A percentile compares a stretch with the other conserved stretches of the same genome.
Conservation (phyloP, 164 flowering plant species). For the Vitis cinerea region DNA sequence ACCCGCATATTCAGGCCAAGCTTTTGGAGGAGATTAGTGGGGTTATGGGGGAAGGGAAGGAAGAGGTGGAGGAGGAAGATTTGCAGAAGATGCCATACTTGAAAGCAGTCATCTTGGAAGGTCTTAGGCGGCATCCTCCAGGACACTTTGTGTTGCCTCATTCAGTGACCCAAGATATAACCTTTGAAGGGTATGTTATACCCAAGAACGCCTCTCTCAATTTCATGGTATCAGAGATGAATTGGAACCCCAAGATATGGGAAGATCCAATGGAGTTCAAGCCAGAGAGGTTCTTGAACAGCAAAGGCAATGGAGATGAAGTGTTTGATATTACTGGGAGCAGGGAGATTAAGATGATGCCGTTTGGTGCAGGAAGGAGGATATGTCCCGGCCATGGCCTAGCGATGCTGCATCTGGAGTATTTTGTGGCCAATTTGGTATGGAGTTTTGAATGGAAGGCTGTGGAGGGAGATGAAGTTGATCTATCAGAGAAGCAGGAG, state of each 20-base stretch:
- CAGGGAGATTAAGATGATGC: constrained; percentile 55
- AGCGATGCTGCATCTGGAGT: constrained; percentile 30
- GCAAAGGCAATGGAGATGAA: background rate
- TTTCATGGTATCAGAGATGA: constrained; percentile 37
- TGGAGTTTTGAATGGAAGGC: constrained; percentile 44
- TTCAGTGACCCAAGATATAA: constrained; percentile 25
- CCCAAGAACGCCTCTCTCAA: constrained; percentile 31
- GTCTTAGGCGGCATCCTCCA: constrained; percentile 40
- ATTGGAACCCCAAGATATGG: constrained; percentile 32
- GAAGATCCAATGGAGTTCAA: constrained; percentile 38
- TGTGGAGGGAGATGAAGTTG: constrained; percentile 33
- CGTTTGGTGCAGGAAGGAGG: constrained; percentile 48
- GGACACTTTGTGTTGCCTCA: constrained; percentile 37
- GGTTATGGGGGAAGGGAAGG: constrained; percentile 7
- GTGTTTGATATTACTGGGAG: constrained; percentile 40
- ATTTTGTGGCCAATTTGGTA: constrained; percentile 33
- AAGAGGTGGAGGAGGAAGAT: constrained; percentile 28
- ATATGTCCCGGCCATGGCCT: constrained; percentile 30
- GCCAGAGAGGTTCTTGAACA: constrained; percentile 42
- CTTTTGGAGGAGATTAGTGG: constrained; percentile 28
- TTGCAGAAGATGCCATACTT: constrained; percentile 28
- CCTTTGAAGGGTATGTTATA: constrained; percentile 22
- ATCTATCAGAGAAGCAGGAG: constrained; percentile 43
- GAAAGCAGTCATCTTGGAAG: constrained; percentile 43
- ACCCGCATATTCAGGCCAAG: constrained; percentile 33